phyloP scores from a whole-genome alignment of 441 rosid genomes.

The Croton laevigatus region DNA sequence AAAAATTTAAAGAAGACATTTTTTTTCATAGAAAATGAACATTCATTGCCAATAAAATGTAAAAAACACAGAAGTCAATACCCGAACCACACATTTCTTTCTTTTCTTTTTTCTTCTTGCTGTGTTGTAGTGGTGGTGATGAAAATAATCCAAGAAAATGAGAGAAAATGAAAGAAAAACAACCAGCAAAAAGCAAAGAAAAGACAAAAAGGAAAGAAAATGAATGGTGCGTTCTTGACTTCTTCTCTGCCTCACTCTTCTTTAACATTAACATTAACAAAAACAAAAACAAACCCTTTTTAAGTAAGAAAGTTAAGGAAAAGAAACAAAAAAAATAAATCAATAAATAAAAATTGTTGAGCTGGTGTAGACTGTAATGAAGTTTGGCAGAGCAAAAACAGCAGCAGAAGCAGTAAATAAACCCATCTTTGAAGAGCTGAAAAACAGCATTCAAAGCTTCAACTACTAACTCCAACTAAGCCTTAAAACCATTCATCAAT shows the following conservation, averaged over 20 bases:
- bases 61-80: slow-evolving; percentile 74
- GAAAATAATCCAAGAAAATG: background rate
- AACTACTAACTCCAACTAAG: slow-evolving; percentile 36
- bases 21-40: slow-evolving; percentile 7
- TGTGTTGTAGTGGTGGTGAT: slow-evolving; percentile 2
- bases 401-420: slow-evolving; percentile 38
- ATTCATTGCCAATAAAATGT: slow-evolving; percentile 21
- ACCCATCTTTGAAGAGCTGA: slow-evolving; percentile 30
- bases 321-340: slow-evolving; percentile 12
- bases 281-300: background rate
- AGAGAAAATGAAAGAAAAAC: background rate
- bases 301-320: no score
- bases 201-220: slow-evolving; percentile 15
- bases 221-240: slow-evolving; percentile 99
- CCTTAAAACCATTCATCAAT: background rate
- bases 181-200: slow-evolving; percentile 1
- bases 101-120: slow-evolving; percentile 7
- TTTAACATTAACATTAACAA: background rate
- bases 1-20: background rate
- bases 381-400: slow-evolving; percentile 46
- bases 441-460: slow-evolving; percentile 50
- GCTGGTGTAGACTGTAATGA: slow-evolving; percentile 45
- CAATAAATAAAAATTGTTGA: slow-evolving; percentile 11
- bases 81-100: slow-evolving; percentile 87
- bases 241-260: slow-evolving; percentile 31